Evolutionary conservation across 108 stramenopile genomes (phyloP), one percentile per base, ranked within the genome.

Genomic region (Schizochytrium sp.): DNA sequence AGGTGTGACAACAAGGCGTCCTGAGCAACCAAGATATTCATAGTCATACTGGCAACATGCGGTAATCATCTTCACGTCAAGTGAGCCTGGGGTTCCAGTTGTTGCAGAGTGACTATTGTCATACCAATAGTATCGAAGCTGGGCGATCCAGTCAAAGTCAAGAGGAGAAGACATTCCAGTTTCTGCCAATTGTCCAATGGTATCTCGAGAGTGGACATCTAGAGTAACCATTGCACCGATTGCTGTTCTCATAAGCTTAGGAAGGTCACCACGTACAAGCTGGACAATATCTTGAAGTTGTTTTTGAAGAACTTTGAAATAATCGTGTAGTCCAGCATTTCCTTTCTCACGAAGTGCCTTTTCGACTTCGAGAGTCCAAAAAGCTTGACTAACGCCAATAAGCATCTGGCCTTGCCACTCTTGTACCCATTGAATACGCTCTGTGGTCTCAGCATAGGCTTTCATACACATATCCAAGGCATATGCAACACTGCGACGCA

Each of bases 191-290:
- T 61, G 50, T 5, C 7, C 53, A 8, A 92, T 89, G 10, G 88
- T 90, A 55, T 95, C 94, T 3, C 95, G 92, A 57, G 93, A 93
- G 93, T 95, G 95, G n/a, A 95, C 95, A 89, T 95, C 94, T 89
- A 95, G 92, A 8, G 94, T 94, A 2, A 93, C 93, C 83, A 95
- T 89, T 3, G 94, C 94, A 1, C 94, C 93, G 13, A 94, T 91
- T 53, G 93, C 56, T 17, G 89, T 91, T 12, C 95, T 69, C 73
- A 94, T 61, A 44, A 89, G 87, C 87, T 95, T 95, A 87, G 91
- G 90, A 44, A 95, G 92, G n/a, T 95, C 93, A 49, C 92, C 93
- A 5, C 95, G 92, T n/a, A 95, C 94, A 15, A 92, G 57, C 56
- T 93, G 89, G 5, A 94, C 93, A 10, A 92, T 94, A 40, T 91